phyloP scores from a whole-genome alignment of 1,284 basidiomycete species.

The Boletus smithii region DNA sequence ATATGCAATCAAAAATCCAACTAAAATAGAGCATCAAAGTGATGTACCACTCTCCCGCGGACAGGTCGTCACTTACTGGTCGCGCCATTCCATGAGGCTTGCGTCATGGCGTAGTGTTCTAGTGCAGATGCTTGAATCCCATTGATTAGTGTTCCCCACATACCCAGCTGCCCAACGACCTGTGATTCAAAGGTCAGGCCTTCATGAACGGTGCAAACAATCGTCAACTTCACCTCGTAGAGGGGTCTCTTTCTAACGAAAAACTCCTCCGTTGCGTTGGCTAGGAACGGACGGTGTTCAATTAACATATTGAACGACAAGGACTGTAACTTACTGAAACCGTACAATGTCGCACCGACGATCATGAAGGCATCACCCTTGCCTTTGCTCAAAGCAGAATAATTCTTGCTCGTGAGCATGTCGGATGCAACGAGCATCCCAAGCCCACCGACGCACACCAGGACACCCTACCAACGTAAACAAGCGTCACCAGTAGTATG shows the following conservation, averaged over 20 bases:
- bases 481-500: neutral
- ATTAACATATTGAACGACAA: neutral
- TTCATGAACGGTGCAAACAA: conserved; percentile 1
- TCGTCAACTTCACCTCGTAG: conserved; percentile 54
- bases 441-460: conserved; percentile 72
- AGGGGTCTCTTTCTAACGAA: conserved; percentile 76
- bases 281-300: conserved; percentile 35
- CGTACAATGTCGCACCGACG: conserved; percentile 78
- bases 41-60: neutral
- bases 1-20: conserved; percentile 72
- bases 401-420: conserved; percentile 67
- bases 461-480: conserved; percentile 51
- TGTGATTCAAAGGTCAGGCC: conserved; percentile 17
- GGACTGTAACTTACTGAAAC: conserved; percentile 58
- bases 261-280: conserved; percentile 84
- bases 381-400: conserved; percentile 57
- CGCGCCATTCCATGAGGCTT: conserved; percentile 65
- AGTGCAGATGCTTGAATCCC: conserved; percentile 72
- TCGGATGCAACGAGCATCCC: conserved; percentile 76
- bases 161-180: conserved; percentile 80
- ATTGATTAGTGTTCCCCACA: conserved; percentile 80
- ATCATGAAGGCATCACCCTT: conserved; percentile 88
- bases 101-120: conserved; percentile 65
- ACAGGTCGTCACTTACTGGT: conserved; percentile 46
- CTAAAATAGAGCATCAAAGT: conserved; percentile 33